Evolutionary conservation across 2,329 filamentous ascomycete species (phyloP), one percentile per base, ranked within the genome.

Genomic region (Botrytis hyacinthi): DNA sequence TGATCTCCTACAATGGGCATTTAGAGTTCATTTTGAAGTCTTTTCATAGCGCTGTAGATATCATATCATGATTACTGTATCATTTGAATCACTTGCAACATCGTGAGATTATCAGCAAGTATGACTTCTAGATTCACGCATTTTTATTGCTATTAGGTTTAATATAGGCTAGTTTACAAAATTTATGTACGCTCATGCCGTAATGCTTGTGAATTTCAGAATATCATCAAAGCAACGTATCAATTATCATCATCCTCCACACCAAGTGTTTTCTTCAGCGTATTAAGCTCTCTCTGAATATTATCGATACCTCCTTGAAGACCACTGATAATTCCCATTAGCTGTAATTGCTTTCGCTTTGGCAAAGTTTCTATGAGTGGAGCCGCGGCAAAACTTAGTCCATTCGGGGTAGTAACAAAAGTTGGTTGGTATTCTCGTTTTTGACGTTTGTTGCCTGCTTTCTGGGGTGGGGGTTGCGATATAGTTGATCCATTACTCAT

Each of bases 271-370:
- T 71, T 78, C 73, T 80, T 80, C 60, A 81, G 68, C 20, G 75
- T 73, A 71, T 80, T 76, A 37, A 81, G 73, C 48, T 81, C 79
- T 54, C 76, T 73, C 46, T 80, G 79, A 18, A 81, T 74, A 76
- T 80, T 78, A 61, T 80, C 76, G 75, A 81, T 81, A 9, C 80
- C 80, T 14, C 78, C 77, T 57, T 80, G 78, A n/a, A 81, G 70
- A 1, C 80, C 80, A 73, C 78, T 79, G 7, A 80, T 71, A 16
- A 81, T 71, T 9, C 78, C 78, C 70, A 80, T 80, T 40, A 81
- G 75, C 54, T 80, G 79, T 59, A 79, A 74, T 69, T 81, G 80
- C 70, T 80, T 81, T 63, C 72, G 75, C 66, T 79, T 80, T 3
- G 80, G 79, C 46, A 81, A 63, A 14, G 73, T 77, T 61, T 81